Conservation (phyloP, 1,284 basidiomycete species). For the Cerioporus squamosus region DNA sequence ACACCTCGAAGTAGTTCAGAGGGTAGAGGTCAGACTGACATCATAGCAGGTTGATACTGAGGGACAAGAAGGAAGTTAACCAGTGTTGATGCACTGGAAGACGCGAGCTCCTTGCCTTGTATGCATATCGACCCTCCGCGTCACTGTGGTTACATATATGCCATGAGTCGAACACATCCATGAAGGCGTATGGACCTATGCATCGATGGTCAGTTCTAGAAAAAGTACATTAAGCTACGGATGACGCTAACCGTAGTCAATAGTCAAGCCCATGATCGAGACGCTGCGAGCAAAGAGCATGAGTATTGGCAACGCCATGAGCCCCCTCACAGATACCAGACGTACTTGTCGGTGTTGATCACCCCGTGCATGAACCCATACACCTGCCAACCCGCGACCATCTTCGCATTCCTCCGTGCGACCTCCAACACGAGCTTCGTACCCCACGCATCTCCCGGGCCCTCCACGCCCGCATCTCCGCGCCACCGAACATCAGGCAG, state of each 20-base stretch:
- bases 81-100: background rate
- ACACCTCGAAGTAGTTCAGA: slow-evolving; percentile 37
- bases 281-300: slow-evolving; percentile 49
- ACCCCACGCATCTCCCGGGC: slow-evolving; percentile 65
- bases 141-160: slow-evolving; percentile 97
- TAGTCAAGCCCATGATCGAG: slow-evolving; percentile 87
- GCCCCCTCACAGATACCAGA: background rate
- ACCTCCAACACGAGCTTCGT: slow-evolving; percentile 77
- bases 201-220: background rate
- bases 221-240: no score
- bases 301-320: slow-evolving; percentile 21
- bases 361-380: slow-evolving; percentile 95
- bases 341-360: slow-evolving; percentile 95
- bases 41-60: slow-evolving; percentile 42
- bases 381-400: slow-evolving; percentile 94
- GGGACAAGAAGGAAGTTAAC: background rate
- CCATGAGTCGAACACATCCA: slow-evolving; percentile 85
- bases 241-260: slow-evolving; percentile 76
- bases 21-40: slow-evolving; percentile 57
- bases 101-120: slow-evolving; percentile 55
- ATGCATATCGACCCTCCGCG: slow-evolving; percentile 84
- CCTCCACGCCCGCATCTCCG: slow-evolving; percentile 21
- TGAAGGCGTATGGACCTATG: slow-evolving; percentile 91
- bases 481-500: slow-evolving; percentile 43
- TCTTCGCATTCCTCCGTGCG: slow-evolving; percentile 82